Conservation (phyloP, 2,329 filamentous ascomycete species). For the Verticillium tricorpus region DNA sequence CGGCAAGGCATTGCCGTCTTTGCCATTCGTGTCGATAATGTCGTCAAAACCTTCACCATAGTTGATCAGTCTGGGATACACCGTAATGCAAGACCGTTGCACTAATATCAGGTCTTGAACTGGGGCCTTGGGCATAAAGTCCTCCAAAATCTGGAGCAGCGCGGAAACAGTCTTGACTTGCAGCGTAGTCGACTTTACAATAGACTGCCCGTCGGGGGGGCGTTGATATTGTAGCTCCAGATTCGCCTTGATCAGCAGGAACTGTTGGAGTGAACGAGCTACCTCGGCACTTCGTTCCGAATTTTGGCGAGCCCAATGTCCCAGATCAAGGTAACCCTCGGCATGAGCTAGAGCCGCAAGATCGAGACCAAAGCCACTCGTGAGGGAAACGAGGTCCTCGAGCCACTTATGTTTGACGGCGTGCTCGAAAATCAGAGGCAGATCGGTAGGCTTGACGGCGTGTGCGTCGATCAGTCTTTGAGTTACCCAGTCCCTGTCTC, state of each 20-base stretch:
- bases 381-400: conserved; percentile 71
- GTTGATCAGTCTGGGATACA: conserved; percentile 92
- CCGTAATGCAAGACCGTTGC: conserved; percentile 83
- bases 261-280: conserved; percentile 68
- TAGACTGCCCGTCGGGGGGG: conserved; percentile 55
- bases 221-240: conserved; percentile 74
- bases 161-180: conserved; percentile 81
- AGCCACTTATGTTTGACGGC: conserved; percentile 81
- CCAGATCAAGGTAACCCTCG: conserved; percentile 72
- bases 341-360: conserved; percentile 82
- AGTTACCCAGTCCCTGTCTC: conserved; percentile 83
- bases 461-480: conserved; percentile 75
- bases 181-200: conserved; percentile 60
- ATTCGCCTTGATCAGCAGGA: conserved; percentile 78
- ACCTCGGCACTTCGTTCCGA: conserved; percentile 64
- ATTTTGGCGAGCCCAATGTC: conserved; percentile 73
- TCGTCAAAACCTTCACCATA: conserved; percentile 91
- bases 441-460: conserved; percentile 60
- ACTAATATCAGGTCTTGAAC: conserved; percentile 70
- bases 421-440: conserved; percentile 49
- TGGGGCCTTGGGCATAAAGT: conserved; percentile 56
- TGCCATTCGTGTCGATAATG: conserved; percentile 81
- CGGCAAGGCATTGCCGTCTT: conserved; percentile 75
- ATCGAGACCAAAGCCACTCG: conserved; percentile 82
- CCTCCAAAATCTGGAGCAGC: conserved; percentile 74